Base-by-base conservation (phyloP, 23 red algal genomes). In the Gracilaria caudata region DNA sequence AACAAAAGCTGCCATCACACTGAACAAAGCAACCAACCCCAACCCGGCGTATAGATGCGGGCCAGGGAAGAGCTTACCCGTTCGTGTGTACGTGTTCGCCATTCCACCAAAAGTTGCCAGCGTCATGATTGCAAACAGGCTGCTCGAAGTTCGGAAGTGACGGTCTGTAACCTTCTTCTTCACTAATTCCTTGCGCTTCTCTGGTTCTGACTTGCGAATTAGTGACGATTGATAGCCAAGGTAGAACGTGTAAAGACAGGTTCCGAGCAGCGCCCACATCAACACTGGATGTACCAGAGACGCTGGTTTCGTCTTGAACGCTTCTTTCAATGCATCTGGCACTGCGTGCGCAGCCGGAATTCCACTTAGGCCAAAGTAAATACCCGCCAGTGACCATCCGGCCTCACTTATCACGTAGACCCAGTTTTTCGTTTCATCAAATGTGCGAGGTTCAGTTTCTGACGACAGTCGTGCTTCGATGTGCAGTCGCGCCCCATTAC, bases 41-140 rank as follows among this genome's bases (percentile, higher is more conserved):
- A 98, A 57, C 3, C 96, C 96, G 2, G 92, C 92, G 73, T 98
- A 98, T 43, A 98, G 86, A 89, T 98, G 96, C 6, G 96, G 96
- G n/a, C 96, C 96, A 1, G 96, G 96, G 86, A 98, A 98, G 2
- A 98, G 83, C 66, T 98, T 98, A 21, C 96, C 96, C 28, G 96
- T 90, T 45, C 96, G 87, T 4, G 96, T 82, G 82, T 79, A 98
- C 33, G 96, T 98, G 74, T 98, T 98, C 30, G 86, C 92, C 96
- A 98, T 98, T 29, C 96, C 96, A 55, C 79, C 89, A 70, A 98
- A 98, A 40, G 96, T 98, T 44, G 84, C 73, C 51, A 95, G 24
- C 11, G 96, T 98, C 83, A 94, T 91, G 0, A 95, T 49, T n/a
- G 92, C 96, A 78, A 95, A 80, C 32, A 98, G 80, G 28, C 57